Conservation (phyloP, 768 basidiomycete genomes). For the Tulasnella sp. region DNA sequence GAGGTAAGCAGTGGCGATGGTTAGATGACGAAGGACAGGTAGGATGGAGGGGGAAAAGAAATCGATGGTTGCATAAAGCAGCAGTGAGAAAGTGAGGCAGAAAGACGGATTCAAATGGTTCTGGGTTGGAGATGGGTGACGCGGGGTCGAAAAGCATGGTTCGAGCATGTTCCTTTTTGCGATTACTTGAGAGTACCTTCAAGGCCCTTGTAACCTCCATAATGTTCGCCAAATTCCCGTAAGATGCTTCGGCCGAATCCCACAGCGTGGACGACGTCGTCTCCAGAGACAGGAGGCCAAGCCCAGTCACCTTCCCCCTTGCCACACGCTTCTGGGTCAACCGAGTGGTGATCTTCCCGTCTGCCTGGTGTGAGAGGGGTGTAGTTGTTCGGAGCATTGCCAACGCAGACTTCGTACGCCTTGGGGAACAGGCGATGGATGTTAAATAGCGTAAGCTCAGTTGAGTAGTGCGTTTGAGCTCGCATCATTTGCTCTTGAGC, state of each 20-base stretch:
- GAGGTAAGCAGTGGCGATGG: background rate
- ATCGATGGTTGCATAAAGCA: constrained; percentile 6
- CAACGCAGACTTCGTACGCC: constrained; percentile 18
- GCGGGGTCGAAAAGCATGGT: background rate
- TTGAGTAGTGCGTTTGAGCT: background rate
- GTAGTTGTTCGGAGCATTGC: constrained; percentile 9
- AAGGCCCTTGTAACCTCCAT: constrained; percentile 18
- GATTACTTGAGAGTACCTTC: constrained; percentile 15
- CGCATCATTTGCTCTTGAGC: constrained; percentile 9
- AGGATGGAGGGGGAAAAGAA: background rate
- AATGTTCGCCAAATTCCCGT: constrained; percentile 15
- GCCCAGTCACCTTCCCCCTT: constrained; percentile 25
- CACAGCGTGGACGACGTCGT: constrained; percentile 23
- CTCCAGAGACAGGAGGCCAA: constrained; percentile 20
- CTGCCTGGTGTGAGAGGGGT: constrained; percentile 19
- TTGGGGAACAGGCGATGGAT: constrained; percentile 11
- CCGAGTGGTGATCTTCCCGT: constrained; percentile 9
- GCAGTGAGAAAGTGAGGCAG: constrained; percentile 1
- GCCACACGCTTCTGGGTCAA: constrained; percentile 15
- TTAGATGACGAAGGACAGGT: background rate
- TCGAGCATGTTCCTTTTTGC: constrained; percentile 5
- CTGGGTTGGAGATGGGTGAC: background rate
- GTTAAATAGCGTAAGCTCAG: constrained; percentile 13
- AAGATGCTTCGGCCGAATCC: constrained; percentile 25
- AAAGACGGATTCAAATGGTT: background rate